Conservation (phyloP, 495 filamentous ascomycete genomes). For the Poronia punctata region DNA sequence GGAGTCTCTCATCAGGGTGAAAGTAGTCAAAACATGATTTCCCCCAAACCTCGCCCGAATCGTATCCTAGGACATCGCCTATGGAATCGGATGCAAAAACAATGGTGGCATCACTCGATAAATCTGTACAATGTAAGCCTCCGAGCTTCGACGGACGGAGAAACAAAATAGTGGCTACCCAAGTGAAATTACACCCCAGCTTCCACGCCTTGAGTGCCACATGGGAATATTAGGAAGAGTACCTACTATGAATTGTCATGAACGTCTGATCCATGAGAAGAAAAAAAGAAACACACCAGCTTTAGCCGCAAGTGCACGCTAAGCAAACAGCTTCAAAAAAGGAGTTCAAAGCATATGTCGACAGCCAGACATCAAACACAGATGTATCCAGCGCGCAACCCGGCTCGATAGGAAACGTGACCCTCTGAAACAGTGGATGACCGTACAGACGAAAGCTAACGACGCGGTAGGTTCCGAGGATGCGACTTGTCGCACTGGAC, state of each 20-base stretch:
- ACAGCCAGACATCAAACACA: conserved; percentile 20
- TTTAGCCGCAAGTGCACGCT: conserved; percentile 19
- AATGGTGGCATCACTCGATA: conserved; percentile 68
- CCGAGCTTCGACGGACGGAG: conserved; percentile 14
- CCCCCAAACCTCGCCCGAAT: conserved; percentile 65
- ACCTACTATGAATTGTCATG: conserved; percentile 86
- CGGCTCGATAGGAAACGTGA: conserved; percentile 10
- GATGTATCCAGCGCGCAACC: conserved; percentile 21
- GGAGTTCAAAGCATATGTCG: conserved; percentile 17
- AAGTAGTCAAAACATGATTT: conserved; percentile 83
- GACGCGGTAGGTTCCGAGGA: conserved; percentile 24
- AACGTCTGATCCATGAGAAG: conserved; percentile 82
- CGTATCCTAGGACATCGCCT: conserved; percentile 73
- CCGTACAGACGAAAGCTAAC: conserved; percentile 20
- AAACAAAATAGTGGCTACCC: conserved; percentile 6
- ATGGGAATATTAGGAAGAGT: conserved; percentile 9
- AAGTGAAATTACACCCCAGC: too few relatives aligned
- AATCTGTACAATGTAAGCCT: conserved; percentile 43
- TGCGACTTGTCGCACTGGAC: conserved; percentile 19
- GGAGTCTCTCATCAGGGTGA: conserved; percentile 71
- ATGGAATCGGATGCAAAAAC: conserved; percentile 81
- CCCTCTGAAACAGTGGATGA: conserved; percentile 12
- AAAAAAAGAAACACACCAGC: conserved; percentile 21
- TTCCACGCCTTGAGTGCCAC: conserved; percentile 3
- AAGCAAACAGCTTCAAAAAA: conserved; percentile 18